Percentiles rank a stretch among this genome's conserved stretches.
Conservation (phyloP, 805 yeast genomes). For the Aciculoconidium aculeatum region DNA sequence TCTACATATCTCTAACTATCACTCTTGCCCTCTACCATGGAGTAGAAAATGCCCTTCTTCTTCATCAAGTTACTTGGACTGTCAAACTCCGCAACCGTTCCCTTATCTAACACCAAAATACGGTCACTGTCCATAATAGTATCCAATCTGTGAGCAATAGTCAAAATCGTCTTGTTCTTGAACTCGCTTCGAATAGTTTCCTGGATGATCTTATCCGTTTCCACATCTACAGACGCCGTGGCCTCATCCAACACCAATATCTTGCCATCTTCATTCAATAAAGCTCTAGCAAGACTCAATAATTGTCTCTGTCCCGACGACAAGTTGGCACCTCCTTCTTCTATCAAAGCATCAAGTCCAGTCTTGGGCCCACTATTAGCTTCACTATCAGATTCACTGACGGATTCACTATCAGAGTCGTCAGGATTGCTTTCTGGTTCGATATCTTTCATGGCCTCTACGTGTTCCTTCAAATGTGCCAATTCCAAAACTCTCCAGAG, state of each 20-base stretch:
- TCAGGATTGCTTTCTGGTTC: conserved; percentile 4
- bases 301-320: conserved; percentile 22
- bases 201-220: conserved; percentile 24
- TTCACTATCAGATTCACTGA: not conserved
- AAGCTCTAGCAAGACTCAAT: conserved; percentile 20
- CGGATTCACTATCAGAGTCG: conserved; percentile 1
- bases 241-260: conserved; percentile 21
- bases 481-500: conserved; percentile 23
- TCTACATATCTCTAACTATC: no score
- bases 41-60: conserved; percentile 7
- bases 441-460: conserved; percentile 17
- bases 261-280: conserved; percentile 13
- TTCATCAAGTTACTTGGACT: conserved; percentile 8
- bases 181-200: conserved; percentile 20
- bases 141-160: conserved; percentile 24
- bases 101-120: conserved; percentile 19
- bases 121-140: conserved; percentile 24
- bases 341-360: conserved; percentile 14
- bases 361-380: conserved; percentile 2
- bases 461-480: conserved; percentile 22
- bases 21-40: conserved; percentile 10
- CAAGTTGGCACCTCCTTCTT: conserved; percentile 21
- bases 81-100: conserved; percentile 18
- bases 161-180: conserved; percentile 20
- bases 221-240: conserved; percentile 31